phyloP scores from a whole-genome alignment of 202 grass and related monocot species.

The Dendrocalamus latiflorus region DNA sequence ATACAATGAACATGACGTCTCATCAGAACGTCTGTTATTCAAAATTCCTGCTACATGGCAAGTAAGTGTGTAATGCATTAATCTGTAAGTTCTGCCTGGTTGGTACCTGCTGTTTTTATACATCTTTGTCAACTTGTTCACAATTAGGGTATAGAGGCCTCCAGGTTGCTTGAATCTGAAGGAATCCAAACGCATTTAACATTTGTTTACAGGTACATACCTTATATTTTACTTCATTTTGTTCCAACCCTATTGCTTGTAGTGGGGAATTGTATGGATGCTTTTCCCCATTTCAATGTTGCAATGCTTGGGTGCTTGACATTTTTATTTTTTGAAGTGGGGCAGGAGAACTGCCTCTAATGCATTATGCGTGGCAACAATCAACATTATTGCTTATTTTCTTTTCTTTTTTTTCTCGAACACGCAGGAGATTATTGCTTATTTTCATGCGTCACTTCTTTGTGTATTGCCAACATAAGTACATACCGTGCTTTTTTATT shows the following conservation, averaged over 20 bases:
- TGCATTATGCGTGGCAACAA: not conserved
- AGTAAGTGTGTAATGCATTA: constrained; percentile 48
- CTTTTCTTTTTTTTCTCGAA: no score
- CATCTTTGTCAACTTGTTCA: constrained; percentile 28
- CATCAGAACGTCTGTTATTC: constrained; percentile 69
- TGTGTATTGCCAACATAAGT: not conserved
- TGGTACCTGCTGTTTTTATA: constrained; percentile 9
- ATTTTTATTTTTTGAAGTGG: not conserved
- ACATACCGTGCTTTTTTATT: constrained; percentile 8
- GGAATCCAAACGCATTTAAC: constrained; percentile 94
- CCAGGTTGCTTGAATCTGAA: constrained; percentile 91
- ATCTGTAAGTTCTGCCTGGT: not conserved
- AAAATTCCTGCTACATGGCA: constrained; percentile 99
- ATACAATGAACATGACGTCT: constrained; percentile 74
- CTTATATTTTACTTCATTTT: constrained; percentile 8
- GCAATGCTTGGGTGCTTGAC: not conserved
- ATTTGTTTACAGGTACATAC: constrained; percentile 81
- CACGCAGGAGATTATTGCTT: no score
- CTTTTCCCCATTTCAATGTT: not conserved
- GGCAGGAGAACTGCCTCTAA: not conserved
- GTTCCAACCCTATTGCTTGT: constrained; percentile 20
- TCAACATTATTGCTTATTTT: not conserved
- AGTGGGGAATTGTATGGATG: not conserved
- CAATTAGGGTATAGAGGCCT: constrained; percentile 89
- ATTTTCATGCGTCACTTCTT: not conserved